Conservation (phyloP, 1,284 basidiomycete genomes). For the Cerrena zonata region DNA sequence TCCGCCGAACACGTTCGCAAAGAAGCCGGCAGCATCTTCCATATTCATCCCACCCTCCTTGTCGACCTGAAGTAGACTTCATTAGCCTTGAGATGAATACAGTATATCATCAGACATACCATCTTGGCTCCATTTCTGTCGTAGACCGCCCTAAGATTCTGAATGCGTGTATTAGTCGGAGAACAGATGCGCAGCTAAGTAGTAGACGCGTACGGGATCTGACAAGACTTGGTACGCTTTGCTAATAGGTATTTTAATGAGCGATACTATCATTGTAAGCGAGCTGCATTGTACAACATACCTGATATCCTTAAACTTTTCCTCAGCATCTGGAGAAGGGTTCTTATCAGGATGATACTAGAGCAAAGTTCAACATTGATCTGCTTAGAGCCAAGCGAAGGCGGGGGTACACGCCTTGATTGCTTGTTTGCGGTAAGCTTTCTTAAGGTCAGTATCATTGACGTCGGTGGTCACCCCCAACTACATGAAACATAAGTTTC, state of each 20-base stretch:
- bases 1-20: slow-evolving; percentile 87
- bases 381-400: background rate
- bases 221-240: slow-evolving; percentile 89
- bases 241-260: no score
- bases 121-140: slow-evolving; percentile 91
- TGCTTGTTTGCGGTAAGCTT: slow-evolving; percentile 91
- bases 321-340: slow-evolving; percentile 77
- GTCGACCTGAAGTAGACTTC: slow-evolving; percentile 44
- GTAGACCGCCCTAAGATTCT: slow-evolving; percentile 86
- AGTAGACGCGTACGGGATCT: slow-evolving; percentile 56
- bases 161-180: slow-evolving; percentile 22
- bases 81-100: background rate
- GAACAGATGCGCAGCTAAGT: slow-evolving; percentile 5
- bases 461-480: slow-evolving; percentile 46
- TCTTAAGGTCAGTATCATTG: slow-evolving; percentile 79
- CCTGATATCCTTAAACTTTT: slow-evolving; percentile 93
- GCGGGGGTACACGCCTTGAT: slow-evolving; percentile 84
- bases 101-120: slow-evolving; percentile 36
- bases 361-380: background rate
- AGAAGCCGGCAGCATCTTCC: slow-evolving; percentile 87
- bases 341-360: slow-evolving; percentile 96
- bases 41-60: slow-evolving; percentile 65
- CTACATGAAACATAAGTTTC: slow-evolving; percentile 31
- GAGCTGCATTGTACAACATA: no score
- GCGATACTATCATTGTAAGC: no score